A percentile compares a stretch with the other conserved stretches of the same genome.
Conservation (phyloP, 2,329 filamentous ascomycete species). For the Monosporascus sp. region DNA sequence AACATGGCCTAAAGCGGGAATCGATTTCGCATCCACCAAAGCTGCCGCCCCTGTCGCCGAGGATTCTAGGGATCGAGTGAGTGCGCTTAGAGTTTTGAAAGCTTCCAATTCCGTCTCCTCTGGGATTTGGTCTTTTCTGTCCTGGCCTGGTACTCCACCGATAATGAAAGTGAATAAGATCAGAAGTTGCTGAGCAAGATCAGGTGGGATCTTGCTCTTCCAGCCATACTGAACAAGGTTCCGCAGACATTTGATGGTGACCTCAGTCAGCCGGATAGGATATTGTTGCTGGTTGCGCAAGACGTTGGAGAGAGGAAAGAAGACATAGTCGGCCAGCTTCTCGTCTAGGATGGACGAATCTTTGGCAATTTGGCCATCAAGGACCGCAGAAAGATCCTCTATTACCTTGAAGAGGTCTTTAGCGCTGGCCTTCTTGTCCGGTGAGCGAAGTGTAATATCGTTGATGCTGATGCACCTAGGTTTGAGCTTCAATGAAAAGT, state of each 20-base stretch:
- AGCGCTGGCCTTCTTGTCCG: slow-evolving; percentile 34
- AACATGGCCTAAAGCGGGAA: slow-evolving; percentile 76
- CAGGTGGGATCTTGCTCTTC: slow-evolving; percentile 62
- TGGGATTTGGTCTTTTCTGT: slow-evolving; percentile 40
- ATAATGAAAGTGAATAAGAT: slow-evolving; percentile 79
- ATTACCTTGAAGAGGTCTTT: slow-evolving; percentile 42
- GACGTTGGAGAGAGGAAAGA: slow-evolving; percentile 86
- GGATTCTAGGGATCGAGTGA: slow-evolving; percentile 56
- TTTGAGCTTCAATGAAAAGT: slow-evolving; percentile 45
- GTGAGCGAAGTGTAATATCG: slow-evolving; percentile 46
- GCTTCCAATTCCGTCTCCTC: slow-evolving; percentile 73
- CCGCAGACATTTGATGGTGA: slow-evolving; percentile 68
- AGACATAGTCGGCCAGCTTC: slow-evolving; percentile 87
- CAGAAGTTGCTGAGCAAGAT: slow-evolving; percentile 77
- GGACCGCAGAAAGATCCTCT: slow-evolving; percentile 38
- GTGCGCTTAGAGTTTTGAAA: slow-evolving; percentile 61
- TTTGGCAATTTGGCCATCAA: slow-evolving; percentile 36
- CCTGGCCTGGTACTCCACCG: slow-evolving; percentile 61
- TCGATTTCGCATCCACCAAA: slow-evolving; percentile 51
- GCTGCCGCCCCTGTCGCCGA: slow-evolving; percentile 43
- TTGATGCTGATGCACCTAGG: slow-evolving; percentile 57
- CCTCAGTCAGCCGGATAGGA: slow-evolving; percentile 67
- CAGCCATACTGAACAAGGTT: slow-evolving; percentile 74
- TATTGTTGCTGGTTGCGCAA: slow-evolving; percentile 70
- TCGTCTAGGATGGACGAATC: slow-evolving; percentile 58